Evolutionary conservation across 768 basidiomycete genomes (phyloP).

Genomic region (Exsudoporus frostii): DNA sequence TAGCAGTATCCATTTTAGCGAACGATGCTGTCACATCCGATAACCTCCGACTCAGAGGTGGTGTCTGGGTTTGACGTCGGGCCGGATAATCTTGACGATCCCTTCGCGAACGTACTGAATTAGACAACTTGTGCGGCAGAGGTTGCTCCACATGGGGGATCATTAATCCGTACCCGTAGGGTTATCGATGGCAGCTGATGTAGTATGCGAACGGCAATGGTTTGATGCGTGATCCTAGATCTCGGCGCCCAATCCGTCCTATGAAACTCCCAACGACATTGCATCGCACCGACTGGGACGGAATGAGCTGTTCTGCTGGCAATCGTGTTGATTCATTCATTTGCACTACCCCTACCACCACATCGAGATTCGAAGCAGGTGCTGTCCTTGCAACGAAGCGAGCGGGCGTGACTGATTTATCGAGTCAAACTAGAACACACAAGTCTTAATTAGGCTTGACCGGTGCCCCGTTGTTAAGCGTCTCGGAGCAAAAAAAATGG

Average conservation of each 20-base stretch:
- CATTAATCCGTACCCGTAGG: slow-evolving; percentile 23
- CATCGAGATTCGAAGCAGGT: slow-evolving; percentile 20
- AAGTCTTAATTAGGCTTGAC: slow-evolving; percentile 9
- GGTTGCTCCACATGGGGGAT: slow-evolving; percentile 19
- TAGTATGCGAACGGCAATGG: slow-evolving; percentile 9
- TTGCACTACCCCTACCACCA: slow-evolving; percentile 1
- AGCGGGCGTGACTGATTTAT: slow-evolving; percentile 5
- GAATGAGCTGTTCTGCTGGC: slow-evolving; percentile 17
- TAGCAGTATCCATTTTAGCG: slow-evolving; percentile 15
- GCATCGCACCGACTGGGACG: slow-evolving; percentile 25
- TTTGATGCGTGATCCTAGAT: slow-evolving; percentile 13
- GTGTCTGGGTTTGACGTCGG: slow-evolving; percentile 16
- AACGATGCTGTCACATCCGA: slow-evolving; percentile 24
- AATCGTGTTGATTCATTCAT: slow-evolving; percentile 23
- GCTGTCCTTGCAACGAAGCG: slow-evolving; percentile 23
- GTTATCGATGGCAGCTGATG: slow-evolving; percentile 23
- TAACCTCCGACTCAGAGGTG: slow-evolving; percentile 20
- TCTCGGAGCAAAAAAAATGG: slow-evolving; percentile 28
- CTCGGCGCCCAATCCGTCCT: slow-evolving; percentile 11
- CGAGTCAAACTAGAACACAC: slow-evolving; percentile 8
- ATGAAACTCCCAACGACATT: slow-evolving; percentile 7
- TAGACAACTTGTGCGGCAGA: slow-evolving; percentile 17
- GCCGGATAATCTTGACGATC: slow-evolving; percentile 32
- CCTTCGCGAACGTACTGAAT: slow-evolving; percentile 26
- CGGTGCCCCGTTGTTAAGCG: slow-evolving; percentile 19